These are phyloP conservation scores for Penicillium sp. DNA, from an alignment of 2,329 filamentous ascomycete species.

Conservation along the genomic window DNA sequence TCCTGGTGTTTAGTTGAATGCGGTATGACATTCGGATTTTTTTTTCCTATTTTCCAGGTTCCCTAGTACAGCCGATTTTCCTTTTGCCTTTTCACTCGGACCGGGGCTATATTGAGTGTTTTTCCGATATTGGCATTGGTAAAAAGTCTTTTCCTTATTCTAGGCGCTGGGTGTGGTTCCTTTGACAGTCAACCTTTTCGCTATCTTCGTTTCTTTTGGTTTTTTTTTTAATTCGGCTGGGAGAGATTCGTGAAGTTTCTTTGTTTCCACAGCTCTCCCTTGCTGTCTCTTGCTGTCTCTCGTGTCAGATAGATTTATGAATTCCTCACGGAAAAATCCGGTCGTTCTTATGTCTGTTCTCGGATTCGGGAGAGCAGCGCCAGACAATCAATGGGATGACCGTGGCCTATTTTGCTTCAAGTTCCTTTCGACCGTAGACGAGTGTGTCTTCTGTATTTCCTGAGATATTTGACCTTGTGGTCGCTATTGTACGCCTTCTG, in stretches of 20 bases:
- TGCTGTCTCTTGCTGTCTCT: not conserved
- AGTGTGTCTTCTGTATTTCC: not conserved
- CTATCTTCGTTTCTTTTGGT: not conserved
- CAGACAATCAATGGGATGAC: slow-evolving; percentile 10
- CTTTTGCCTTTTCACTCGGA: not conserved
- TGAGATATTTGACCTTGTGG: not conserved
- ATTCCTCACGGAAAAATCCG: slow-evolving; percentile 17
- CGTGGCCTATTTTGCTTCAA: slow-evolving; percentile 4
- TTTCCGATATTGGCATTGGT: slow-evolving; percentile 11
- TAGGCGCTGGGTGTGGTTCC: slow-evolving; percentile 20
- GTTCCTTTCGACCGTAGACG: not conserved
- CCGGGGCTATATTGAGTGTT: not conserved
- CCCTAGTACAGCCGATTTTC: slow-evolving; percentile 4
- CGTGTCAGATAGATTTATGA: slow-evolving; percentile 25
- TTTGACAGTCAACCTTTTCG: not conserved
- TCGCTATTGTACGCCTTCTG: not conserved
- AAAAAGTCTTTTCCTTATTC: slow-evolving; percentile 19
- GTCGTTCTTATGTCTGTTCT: slow-evolving; percentile 6
- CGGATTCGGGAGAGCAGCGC: slow-evolving; percentile 3
- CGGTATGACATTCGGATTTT: slow-evolving; percentile 32
- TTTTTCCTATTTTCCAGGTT: slow-evolving; percentile 13
- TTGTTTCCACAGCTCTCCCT: slow-evolving; percentile 2
- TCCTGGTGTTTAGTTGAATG: slow-evolving; percentile 34
- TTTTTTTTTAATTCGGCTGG: slow-evolving; percentile 5
- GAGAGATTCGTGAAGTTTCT: slow-evolving; percentile 17